Evolutionary conservation across 1,284 basidiomycete genomes (phyloP).

Genomic region (Ustilago shanxiensis): DNA sequence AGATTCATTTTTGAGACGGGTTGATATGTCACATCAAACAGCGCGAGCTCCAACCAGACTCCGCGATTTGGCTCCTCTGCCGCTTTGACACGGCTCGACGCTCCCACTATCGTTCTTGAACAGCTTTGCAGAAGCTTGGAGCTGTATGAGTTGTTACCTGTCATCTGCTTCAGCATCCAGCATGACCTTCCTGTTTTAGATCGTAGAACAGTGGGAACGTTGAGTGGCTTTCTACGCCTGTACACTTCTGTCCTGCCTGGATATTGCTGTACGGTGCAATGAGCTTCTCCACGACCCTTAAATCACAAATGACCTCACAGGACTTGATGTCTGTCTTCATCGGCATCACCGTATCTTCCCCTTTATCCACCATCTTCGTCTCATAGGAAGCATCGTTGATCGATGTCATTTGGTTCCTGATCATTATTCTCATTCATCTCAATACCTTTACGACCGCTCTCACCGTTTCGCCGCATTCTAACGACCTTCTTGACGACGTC

Average conservation of each 20-base stretch:
- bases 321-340: no score
- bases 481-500: background rate
- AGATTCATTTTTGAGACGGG: conserved; percentile 5
- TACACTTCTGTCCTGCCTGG: background rate
- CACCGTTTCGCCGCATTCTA: background rate
- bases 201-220: background rate
- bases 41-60: conserved; percentile 5
- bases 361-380: background rate
- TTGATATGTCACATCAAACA: conserved; percentile 47
- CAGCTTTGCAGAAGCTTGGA: background rate
- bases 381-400: conserved; percentile 26
- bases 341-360: background rate
- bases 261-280: background rate
- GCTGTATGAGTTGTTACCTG: background rate
- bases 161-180: background rate
- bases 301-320: no score
- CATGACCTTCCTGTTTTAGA: background rate
- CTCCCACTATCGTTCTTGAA: background rate
- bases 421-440: background rate
- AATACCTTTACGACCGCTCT: background rate
- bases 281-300: no score
- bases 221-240: conserved; percentile 19
- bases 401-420: conserved; percentile 9
- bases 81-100: background rate
- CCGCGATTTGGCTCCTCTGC: background rate